Conservation (phyloP, 805 yeast species). For the Suhomyces sp. region DNA sequence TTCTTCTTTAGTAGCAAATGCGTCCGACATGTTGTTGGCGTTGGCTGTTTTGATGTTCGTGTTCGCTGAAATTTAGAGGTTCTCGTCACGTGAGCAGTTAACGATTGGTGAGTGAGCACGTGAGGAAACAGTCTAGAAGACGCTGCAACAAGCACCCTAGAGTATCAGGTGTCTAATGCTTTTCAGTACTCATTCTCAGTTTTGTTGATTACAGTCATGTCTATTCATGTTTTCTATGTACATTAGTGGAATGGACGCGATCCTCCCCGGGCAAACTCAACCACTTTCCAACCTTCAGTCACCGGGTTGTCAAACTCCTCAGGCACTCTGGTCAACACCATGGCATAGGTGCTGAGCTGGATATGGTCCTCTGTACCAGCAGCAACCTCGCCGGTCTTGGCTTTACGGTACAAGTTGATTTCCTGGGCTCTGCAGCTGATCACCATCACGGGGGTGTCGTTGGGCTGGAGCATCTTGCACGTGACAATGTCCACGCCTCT, state of each 20-base stretch:
- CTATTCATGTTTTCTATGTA: background rate
- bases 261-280: conserved; percentile 93
- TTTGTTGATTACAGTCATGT: too few relatives aligned
- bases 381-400: conserved; percentile 88
- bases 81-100: background rate
- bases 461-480: conserved; percentile 84
- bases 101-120: background rate
- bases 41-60: background rate
- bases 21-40: conserved; percentile 34
- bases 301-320: conserved; percentile 86
- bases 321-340: conserved; percentile 91
- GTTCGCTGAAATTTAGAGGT: background rate
- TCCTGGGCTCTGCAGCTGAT: conserved; percentile 97
- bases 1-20: conserved; percentile 66
- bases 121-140: background rate
- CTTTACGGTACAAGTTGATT: conserved; percentile 80
- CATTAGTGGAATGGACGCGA: conserved; percentile 68
- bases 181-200: too few relatives aligned
- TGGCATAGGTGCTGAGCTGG: conserved; percentile 88
- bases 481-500: conserved; percentile 92
- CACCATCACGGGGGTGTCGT: conserved; percentile 88
- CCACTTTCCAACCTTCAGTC: conserved; percentile 96
- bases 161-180: too few relatives aligned
- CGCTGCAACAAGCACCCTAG: too few relatives aligned
- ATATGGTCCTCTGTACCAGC: conserved; percentile 96